phyloP scores from a whole-genome alignment of 225 moss, liverwort and hornwort genomes.

The Marchantia paleacea region DNA sequence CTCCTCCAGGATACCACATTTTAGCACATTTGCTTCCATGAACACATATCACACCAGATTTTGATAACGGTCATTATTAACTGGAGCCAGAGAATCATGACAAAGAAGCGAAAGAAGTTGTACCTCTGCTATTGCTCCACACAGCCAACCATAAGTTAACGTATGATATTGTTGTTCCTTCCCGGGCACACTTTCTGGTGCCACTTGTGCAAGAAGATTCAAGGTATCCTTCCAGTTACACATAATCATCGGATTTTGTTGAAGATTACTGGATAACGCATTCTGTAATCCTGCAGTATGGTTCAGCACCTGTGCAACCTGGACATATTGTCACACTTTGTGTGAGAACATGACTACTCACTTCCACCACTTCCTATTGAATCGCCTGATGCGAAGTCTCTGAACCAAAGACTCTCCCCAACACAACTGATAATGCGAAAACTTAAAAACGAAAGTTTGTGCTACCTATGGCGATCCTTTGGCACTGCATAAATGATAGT shows the following conservation, averaged over 20 bases:
- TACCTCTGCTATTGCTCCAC: conserved; percentile 90
- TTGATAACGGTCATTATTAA: background rate
- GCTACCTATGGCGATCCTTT: no score
- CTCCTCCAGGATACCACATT: no score
- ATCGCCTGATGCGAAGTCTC: no score
- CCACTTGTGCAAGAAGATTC: conserved; percentile 51
- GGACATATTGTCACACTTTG: conserved; percentile 14
- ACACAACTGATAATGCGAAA: no score
- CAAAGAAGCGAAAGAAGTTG: background rate
- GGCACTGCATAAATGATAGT: no score
- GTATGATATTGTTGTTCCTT: conserved; percentile 76
- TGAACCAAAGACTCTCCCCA: no score
- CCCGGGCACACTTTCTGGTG: conserved; percentile 67
- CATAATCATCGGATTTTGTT: conserved; percentile 77
- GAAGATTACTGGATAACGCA: conserved; percentile 55
- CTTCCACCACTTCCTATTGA: no score
- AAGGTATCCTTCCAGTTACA: conserved; percentile 85
- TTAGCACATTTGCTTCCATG: background rate
- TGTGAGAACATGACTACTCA: background rate
- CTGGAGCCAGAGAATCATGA: no score
- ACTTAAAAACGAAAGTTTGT: no score
- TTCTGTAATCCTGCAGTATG: conserved; percentile 93
- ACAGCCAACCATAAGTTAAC: conserved; percentile 85
- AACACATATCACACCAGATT: background rate
- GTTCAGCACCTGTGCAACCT: conserved; percentile 96